Base-by-base conservation (phyloP, 1,284 basidiomycete species). In the Mrakiaceae sp. region DNA sequence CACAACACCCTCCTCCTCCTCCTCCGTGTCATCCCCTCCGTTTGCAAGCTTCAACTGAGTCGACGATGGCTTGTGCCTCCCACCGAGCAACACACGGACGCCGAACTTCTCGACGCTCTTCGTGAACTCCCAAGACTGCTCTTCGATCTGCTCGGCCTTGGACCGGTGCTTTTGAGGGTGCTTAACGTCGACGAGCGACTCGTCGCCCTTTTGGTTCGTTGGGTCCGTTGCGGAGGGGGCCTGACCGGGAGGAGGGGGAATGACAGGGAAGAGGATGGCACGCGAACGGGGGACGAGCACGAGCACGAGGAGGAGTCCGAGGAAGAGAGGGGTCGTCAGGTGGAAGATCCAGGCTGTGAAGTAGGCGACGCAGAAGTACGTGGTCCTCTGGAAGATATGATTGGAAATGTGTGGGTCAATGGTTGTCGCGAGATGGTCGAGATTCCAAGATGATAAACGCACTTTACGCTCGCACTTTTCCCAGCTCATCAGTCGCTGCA, bases 401-500 rank as follows among this genome's bases (percentile, higher is more conserved):
- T 46, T 57, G 43, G 55, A 43, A 43, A 51, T 11, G 11, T 2
- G 49, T 11, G n/a, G n/a, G 11, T 51, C 49, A 51, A 11, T 11
- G n/a, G 11, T n/a, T 11, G 49, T n/a, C 49, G n/a, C 11, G 11
- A 60, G 1, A 64, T 69, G 1, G 81, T 82, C 27, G 27, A 27
- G 27, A 27, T 27, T 27, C 73, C 47, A 48, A 74, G 72, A 0
- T 70, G 69, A 58, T 75, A 69, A 79, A 83, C 3, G 71, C 67
- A n/a, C 71, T 27, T 27, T 27, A 3, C 82, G 72, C 43, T 70
- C 67, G 2, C 77, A 73, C 69, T 83, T 81, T 67, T 78, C 65
- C 82, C 82, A 83, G 0, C 78, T 79, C 47, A 80, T 77, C 5
- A 84, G 68, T 7, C 82, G 73, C 6, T 74, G 73, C 46, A 82